phyloP scores from a whole-genome alignment of 257 asterid species.

The Voacanga thouarsii region DNA sequence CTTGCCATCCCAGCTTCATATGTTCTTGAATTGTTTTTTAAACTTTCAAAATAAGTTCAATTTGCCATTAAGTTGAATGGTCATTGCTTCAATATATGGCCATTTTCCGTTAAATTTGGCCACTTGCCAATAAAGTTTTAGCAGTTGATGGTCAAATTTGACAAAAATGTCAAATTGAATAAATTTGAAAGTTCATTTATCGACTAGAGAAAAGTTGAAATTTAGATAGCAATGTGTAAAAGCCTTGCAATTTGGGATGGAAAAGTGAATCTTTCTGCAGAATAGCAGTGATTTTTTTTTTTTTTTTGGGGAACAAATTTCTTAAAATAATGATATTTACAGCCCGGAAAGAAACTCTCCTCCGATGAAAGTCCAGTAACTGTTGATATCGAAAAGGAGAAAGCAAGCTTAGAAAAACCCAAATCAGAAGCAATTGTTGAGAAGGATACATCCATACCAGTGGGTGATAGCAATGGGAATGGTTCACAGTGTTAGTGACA shows the following conservation, averaged over 20 bases:
- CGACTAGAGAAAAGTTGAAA: not conserved
- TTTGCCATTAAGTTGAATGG: too few species aligned
- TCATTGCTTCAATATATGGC: not conserved
- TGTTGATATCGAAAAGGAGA: constrained; percentile 38
- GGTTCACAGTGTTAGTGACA: constrained; percentile 32
- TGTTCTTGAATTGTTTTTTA: not conserved
- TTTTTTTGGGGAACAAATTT: too few species aligned
- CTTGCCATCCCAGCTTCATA: not conserved
- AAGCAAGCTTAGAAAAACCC: constrained; percentile 37
- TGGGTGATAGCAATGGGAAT: constrained; percentile 37
- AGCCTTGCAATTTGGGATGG: not conserved
- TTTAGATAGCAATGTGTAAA: not conserved
- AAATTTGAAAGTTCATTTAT: not conserved
- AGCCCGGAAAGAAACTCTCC: constrained; percentile 53
- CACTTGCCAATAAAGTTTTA: too few species aligned
- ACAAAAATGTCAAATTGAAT: not conserved
- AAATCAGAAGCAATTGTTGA: constrained; percentile 44
- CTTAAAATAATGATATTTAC: constrained; percentile 31
- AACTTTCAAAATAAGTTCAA: not conserved
- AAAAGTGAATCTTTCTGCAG: not conserved
- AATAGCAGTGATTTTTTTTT: constrained; percentile 9
- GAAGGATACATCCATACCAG: constrained; percentile 27
- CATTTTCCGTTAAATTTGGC: not conserved
- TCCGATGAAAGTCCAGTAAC: constrained; percentile 47
- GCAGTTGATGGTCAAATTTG: too few species aligned